Evolutionary conservation across 2,329 filamentous ascomycete genomes (phyloP).

Genomic region (Fusarium nodosum): DNA sequence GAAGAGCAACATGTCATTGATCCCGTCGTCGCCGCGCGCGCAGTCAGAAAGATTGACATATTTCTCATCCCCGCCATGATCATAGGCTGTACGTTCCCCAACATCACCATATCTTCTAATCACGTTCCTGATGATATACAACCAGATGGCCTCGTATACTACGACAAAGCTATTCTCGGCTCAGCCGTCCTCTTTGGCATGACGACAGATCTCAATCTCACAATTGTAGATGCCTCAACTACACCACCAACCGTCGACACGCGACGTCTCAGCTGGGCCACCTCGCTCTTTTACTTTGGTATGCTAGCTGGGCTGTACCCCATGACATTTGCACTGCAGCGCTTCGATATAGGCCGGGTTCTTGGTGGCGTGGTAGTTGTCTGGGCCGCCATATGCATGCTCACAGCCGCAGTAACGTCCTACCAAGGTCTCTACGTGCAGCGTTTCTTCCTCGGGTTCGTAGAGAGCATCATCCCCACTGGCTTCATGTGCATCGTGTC

Average conservation of each 20-base stretch:
- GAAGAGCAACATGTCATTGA: constrained; percentile 68
- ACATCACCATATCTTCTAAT: not conserved
- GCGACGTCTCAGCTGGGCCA: constrained; percentile 79
- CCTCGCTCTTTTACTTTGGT: constrained; percentile 84
- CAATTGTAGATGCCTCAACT: constrained; percentile 60
- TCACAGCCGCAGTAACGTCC: constrained; percentile 74
- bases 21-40: constrained; percentile 65
- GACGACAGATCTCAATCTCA: constrained; percentile 75
- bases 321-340: constrained; percentile 78
- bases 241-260: constrained; percentile 72
- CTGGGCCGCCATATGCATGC: constrained; percentile 77
- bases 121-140: not conserved
- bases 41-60: constrained; percentile 75
- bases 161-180: constrained; percentile 77
- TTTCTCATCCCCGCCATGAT: constrained; percentile 78
- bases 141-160: constrained; percentile 61
- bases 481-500: constrained; percentile 75
- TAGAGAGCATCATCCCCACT: constrained; percentile 75
- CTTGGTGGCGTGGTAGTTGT: constrained; percentile 73
- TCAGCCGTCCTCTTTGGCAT: constrained; percentile 81
- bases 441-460: constrained; percentile 74
- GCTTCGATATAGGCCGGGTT: constrained; percentile 74
- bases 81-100: constrained; percentile 58
- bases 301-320: constrained; percentile 82
- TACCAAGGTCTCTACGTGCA: constrained; percentile 75